Conservation (phyloP, 768 basidiomycete species). For the Serendipita sp. region DNA sequence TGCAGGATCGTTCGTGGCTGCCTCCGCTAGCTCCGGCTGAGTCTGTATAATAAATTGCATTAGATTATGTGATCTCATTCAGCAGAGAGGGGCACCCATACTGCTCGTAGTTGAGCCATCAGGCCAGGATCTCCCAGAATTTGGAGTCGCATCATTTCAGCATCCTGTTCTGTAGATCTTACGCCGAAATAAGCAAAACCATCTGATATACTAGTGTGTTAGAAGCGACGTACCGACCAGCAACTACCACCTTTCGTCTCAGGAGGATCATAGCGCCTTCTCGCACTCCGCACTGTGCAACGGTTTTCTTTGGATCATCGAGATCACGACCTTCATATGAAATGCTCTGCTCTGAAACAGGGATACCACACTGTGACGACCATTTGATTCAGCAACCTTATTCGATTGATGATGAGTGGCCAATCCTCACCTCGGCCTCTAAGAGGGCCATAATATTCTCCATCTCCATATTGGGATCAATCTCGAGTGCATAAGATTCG, state of each 20-base stretch:
- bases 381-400: neutral
- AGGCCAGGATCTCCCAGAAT: conserved; percentile 68
- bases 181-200: neutral
- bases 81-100: conserved; percentile 19
- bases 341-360: conserved; percentile 55
- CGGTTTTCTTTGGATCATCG: conserved; percentile 46
- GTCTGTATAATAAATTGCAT: conserved; percentile 27
- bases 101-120: conserved; percentile 57
- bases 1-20: conserved; percentile 47
- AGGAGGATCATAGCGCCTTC: conserved; percentile 51
- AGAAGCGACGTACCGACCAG: conserved; percentile 23
- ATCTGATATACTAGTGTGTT: neutral
- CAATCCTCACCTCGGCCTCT: conserved; percentile 75
- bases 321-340: conserved; percentile 52
- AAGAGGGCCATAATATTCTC: conserved; percentile 85
- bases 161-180: conserved; percentile 59
- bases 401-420: neutral
- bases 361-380: conserved; percentile 49
- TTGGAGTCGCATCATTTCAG: conserved; percentile 83
- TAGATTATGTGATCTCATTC: neutral
- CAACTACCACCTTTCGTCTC: conserved; percentile 38
- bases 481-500: conserved; percentile 39
- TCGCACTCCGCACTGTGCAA: conserved; percentile 47
- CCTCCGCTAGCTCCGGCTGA: conserved; percentile 67
- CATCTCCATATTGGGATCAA: conserved; percentile 79